Evolutionary conservation across 2,329 filamentous ascomycete genomes (phyloP), one percentile per base, ranked within the genome.

Genomic region (Huntiella decipiens): DNA sequence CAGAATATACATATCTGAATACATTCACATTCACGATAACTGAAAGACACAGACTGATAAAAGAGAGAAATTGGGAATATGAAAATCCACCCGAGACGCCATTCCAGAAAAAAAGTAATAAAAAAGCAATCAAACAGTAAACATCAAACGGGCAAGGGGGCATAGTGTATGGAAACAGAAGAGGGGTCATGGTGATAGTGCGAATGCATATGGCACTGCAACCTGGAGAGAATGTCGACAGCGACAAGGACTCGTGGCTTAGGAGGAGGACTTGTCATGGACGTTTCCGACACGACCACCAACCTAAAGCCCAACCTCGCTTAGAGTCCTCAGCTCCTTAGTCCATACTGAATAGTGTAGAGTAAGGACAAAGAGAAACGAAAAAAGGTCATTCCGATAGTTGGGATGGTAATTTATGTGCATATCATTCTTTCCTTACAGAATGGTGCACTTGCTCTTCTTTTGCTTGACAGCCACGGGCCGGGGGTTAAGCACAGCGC

Each of bases 401-500:
- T 28, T 28, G 22, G 31, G 16, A 34, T 34, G 19, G 39, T 16
- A 40, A 17, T 28, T 46, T 46, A 31, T 41, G 17, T 17, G 22
- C 17, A 10, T 34, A 40, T 12, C 22, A 15, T 38, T 36, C 22
- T 31, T 36, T 41, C 52, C 60, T 62, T 72, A 84, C 61, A 84
- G 68, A 57, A 84, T 77, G 40, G 70, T 71, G 66, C 79, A 83
- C 66, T 79, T 80, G 53, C 65, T 64, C 61, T 73, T 73, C 66
- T 79, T 79, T 56, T 67, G 62, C 66, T 76, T 72, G 49, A 61
- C 64, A 28, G 63, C 56, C 52, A 70, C 63, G 15, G 75, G 74
- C 54, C 73, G 67, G 48, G 80, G 79, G 63, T 78, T 82, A 51
- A 85, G 66, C 42, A 84, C 79, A 51, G 79, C 79, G 56, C 79